phyloP scores from a whole-genome alignment of 2,329 filamentous ascomycete species.

The Aciculosporium take region DNA sequence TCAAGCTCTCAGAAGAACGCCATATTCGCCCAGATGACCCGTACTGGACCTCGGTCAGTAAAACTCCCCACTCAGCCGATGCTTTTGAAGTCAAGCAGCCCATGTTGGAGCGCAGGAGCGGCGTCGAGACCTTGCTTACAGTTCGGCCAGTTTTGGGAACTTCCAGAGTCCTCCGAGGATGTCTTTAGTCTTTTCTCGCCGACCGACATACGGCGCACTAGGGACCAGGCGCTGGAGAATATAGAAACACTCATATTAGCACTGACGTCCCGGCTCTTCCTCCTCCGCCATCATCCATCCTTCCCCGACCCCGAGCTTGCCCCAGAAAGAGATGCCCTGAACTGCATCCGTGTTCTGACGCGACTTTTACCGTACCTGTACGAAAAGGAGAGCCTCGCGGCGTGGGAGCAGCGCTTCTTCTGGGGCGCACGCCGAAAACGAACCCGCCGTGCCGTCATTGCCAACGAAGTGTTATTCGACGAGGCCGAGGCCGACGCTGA shows the following conservation, averaged over 20 bases:
- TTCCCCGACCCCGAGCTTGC: conserved; percentile 80
- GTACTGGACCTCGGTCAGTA: conserved; percentile 82
- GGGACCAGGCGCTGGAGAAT: conserved; percentile 74
- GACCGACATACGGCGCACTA: conserved; percentile 72
- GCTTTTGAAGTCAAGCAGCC: not conserved
- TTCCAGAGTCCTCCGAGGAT: conserved; percentile 90
- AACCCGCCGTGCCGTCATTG: conserved; percentile 50
- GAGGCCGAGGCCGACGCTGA: conserved; percentile 48
- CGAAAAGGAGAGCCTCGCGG: conserved; percentile 66
- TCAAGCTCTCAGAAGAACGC: conserved; percentile 82
- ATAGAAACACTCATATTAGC: conserved; percentile 79
- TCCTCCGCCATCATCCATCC: conserved; percentile 74
- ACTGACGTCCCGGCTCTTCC: conserved; percentile 67
- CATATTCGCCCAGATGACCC: conserved; percentile 76
- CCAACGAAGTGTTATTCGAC: conserved; percentile 73
- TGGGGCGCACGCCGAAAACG: conserved; percentile 65
- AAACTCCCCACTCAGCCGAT: not conserved
- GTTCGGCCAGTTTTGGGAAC: conserved; percentile 73
- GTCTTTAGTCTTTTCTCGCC: conserved; percentile 92
- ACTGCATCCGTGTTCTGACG: conserved; percentile 85
- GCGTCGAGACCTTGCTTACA: conserved; percentile 1
- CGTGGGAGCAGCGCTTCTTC: conserved; percentile 90
- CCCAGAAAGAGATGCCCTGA: conserved; percentile 76
- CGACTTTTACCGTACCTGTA: conserved; percentile 83
- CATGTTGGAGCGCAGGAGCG: too few relatives aligned